These are phyloP conservation scores for Sclerotinia minor DNA, from an alignment of 2,329 filamentous ascomycete genomes.

Conservation along the genomic window DNA sequence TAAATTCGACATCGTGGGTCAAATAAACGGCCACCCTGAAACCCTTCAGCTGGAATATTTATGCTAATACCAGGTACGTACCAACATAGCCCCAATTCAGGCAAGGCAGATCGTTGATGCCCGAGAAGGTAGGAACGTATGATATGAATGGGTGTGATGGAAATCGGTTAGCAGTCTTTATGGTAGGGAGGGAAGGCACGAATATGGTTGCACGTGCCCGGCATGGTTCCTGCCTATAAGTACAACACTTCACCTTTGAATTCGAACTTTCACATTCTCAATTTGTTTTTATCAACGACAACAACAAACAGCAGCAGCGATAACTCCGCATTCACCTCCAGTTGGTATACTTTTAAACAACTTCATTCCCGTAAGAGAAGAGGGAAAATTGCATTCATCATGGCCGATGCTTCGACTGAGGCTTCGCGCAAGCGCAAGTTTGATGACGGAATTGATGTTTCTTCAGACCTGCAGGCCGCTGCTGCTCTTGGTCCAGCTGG, in stretches of 20 bases:
- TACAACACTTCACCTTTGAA: background rate
- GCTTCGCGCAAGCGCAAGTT: background rate
- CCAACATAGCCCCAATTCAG: too few relatives aligned
- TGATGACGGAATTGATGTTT: background rate
- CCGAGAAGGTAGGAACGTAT: background rate
- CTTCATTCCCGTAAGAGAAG: too few relatives aligned
- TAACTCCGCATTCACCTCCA: background rate
- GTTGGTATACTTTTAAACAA: background rate
- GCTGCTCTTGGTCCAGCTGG: too few relatives aligned
- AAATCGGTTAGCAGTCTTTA: background rate
- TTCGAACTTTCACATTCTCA: background rate
- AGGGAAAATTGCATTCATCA: background rate
- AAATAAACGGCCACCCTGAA: too few relatives aligned
- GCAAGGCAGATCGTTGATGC: background rate
- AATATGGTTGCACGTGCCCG: slow-evolving; percentile 3
- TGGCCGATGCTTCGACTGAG: background rate
- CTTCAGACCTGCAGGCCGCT: background rate
- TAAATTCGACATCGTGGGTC: too few relatives aligned
- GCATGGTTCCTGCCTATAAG: background rate
- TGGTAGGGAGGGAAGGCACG: background rate
- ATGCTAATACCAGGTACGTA: too few relatives aligned
- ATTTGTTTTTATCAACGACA: background rate
- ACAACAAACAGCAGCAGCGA: too few relatives aligned
- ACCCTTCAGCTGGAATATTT: too few relatives aligned
- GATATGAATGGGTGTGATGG: background rate